These are phyloP conservation scores for Pisolithus thermaeus DNA, from an alignment of 1,284 basidiomycete species.

Conservation along the genomic window DNA sequence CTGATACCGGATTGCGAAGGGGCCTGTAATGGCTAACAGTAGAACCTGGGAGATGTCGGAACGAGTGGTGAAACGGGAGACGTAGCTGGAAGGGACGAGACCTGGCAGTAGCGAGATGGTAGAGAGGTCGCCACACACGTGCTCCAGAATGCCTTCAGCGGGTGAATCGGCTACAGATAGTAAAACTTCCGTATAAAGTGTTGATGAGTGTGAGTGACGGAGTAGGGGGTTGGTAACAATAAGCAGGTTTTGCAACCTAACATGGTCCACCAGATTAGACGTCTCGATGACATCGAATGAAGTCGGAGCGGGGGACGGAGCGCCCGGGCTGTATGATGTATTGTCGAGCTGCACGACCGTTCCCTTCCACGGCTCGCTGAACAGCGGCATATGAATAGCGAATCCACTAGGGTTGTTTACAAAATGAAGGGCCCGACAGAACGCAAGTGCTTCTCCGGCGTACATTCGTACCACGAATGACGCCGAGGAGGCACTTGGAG, in stretches of 20 bases:
- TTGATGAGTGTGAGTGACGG: slow-evolving; percentile 20
- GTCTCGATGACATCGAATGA: slow-evolving; percentile 50
- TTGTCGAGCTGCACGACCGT: slow-evolving; percentile 30
- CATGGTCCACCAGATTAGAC: slow-evolving; percentile 46
- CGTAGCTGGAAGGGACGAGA: slow-evolving; percentile 34
- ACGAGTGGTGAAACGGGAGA: slow-evolving; percentile 37
- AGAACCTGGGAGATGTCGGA: slow-evolving; percentile 41
- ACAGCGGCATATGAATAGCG: slow-evolving; percentile 23
- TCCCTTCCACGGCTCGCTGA: slow-evolving; percentile 33
- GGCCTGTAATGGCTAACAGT: slow-evolving; percentile 2
- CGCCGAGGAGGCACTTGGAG: neutral
- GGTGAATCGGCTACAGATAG: slow-evolving; percentile 23
- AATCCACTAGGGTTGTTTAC: neutral
- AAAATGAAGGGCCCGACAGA: slow-evolving; percentile 26
- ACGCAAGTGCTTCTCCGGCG: slow-evolving; percentile 28
- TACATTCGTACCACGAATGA: slow-evolving; percentile 24
- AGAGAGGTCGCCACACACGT: slow-evolving; percentile 35
- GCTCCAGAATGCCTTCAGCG: slow-evolving; percentile 29
- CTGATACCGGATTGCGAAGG: slow-evolving; percentile 30
- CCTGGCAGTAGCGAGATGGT: slow-evolving; percentile 37
- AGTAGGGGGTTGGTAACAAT: slow-evolving; percentile 34
- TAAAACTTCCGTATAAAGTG: slow-evolving; percentile 40
- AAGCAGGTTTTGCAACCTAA: slow-evolving; percentile 47
- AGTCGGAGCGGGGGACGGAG: slow-evolving; percentile 27
- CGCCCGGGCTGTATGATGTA: slow-evolving; percentile 27